Percentiles rank a stretch among this genome's conserved stretches.
Conservation (phyloP, 345 rosid genomes). For the Bruguiera sexangula region DNA sequence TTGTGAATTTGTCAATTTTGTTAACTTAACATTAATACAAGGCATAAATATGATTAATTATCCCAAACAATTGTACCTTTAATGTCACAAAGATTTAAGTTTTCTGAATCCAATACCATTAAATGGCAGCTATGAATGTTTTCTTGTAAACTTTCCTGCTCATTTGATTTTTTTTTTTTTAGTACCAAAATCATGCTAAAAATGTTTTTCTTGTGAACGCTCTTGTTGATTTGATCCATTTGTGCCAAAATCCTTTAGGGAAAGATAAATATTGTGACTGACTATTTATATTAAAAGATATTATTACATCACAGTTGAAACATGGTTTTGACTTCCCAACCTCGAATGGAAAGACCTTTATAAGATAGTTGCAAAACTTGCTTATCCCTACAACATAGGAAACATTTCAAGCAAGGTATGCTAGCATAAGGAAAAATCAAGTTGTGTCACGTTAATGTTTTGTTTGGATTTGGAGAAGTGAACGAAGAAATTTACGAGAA, state of each 20-base stretch:
- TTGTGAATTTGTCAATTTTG: too few relatives aligned
- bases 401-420: neutral
- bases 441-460: neutral
- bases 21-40: too few relatives aligned
- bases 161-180: too few relatives aligned
- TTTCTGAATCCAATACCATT: neutral
- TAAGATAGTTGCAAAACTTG: too few relatives aligned
- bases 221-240: neutral
- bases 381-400: neutral
- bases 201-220: neutral
- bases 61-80: too few relatives aligned
- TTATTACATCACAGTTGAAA: neutral
- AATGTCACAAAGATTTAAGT: neutral
- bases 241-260: neutral
- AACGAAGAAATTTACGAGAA: too few relatives aligned
- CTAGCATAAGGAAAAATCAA: neutral
- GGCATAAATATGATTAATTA: too few relatives aligned
- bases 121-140: neutral
- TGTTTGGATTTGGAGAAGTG: too few relatives aligned
- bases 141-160: neutral
- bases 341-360: neutral
- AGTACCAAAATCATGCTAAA: too few relatives aligned
- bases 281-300: neutral
- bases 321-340: too few relatives aligned
- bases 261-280: neutral